Evolutionary conservation across 1,284 basidiomycete species (phyloP).

Genomic region (Ceratobasidium sp.): DNA sequence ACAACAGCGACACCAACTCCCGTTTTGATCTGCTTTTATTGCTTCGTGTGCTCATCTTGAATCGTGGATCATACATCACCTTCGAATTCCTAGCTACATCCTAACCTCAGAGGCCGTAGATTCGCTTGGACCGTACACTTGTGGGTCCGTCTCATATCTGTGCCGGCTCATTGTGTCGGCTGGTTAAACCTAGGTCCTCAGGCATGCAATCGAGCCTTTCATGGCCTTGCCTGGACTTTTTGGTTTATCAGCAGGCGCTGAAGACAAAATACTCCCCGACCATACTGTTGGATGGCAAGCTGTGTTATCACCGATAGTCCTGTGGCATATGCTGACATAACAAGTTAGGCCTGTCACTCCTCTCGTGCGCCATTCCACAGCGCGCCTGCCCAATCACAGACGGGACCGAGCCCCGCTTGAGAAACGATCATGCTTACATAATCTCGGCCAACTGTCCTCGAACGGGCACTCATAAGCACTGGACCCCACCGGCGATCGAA

Average conservation of each 20-base stretch:
- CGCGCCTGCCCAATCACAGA: constrained; percentile 1
- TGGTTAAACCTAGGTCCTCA: neutral
- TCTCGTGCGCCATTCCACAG: neutral
- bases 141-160: too few species aligned
- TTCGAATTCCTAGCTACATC: neutral
- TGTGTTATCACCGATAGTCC: neutral
- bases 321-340: neutral
- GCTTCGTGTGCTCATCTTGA: neutral
- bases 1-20: neutral
- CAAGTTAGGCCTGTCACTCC: neutral
- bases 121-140: neutral
- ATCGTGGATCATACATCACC: neutral
- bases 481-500: constrained; percentile 30
- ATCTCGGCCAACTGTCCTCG: neutral
- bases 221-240: neutral
- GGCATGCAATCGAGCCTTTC: neutral
- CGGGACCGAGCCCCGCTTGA: neutral
- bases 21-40: neutral
- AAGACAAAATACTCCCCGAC: too few species aligned
- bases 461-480: neutral
- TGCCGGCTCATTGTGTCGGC: neutral
- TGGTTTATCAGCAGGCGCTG: neutral
- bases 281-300: neutral
- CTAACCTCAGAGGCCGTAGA: neutral
- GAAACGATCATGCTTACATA: constrained; percentile 16